These are phyloP conservation scores for Zoysia pacifica DNA, from an alignment of 176 grass and related monocot genomes.

Conservation along the genomic window DNA sequence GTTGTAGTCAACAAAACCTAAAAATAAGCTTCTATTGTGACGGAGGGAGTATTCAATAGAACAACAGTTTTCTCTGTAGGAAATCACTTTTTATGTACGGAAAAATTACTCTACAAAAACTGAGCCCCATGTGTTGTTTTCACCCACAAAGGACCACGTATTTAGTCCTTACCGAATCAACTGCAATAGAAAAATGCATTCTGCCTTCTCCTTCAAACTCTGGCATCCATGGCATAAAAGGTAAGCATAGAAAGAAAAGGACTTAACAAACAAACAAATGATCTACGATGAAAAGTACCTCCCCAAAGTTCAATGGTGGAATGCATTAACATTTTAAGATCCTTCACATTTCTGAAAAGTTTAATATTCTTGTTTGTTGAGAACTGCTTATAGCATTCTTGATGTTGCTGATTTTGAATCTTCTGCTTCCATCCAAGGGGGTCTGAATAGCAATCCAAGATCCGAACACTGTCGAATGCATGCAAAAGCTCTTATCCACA, in stretches of 20 bases:
- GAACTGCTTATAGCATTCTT: constrained; percentile 16
- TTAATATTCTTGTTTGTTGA: constrained; percentile 32
- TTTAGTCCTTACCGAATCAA: constrained; percentile 65
- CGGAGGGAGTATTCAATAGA: not conserved
- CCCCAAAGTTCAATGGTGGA: constrained; percentile 62
- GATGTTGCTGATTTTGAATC: constrained; percentile 31
- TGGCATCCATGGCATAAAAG: constrained; percentile 38
- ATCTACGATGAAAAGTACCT: constrained; percentile 43
- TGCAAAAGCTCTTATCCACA: constrained; percentile 2
- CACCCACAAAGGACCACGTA: constrained; percentile 16
- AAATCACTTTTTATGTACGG: too few species aligned
- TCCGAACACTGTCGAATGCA: constrained; percentile 49
- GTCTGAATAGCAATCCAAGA: constrained; percentile 89
- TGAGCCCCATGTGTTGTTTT: not conserved
- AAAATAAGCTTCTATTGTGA: too few species aligned
- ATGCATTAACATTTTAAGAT: constrained; percentile 54
- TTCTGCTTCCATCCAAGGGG: constrained; percentile 83
- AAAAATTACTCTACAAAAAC: too few species aligned
- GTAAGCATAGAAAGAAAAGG: constrained; percentile 6
- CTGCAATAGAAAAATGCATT: constrained; percentile 58
- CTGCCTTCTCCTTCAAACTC: constrained; percentile 67
- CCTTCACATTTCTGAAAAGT: constrained; percentile 62
- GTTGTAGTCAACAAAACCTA: too few species aligned
- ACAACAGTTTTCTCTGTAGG: not conserved
- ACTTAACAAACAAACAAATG: not conserved